Evolutionary conservation across 164 flowering plant species (phyloP).

Genomic region (Macadamia tetraphylla): DNA sequence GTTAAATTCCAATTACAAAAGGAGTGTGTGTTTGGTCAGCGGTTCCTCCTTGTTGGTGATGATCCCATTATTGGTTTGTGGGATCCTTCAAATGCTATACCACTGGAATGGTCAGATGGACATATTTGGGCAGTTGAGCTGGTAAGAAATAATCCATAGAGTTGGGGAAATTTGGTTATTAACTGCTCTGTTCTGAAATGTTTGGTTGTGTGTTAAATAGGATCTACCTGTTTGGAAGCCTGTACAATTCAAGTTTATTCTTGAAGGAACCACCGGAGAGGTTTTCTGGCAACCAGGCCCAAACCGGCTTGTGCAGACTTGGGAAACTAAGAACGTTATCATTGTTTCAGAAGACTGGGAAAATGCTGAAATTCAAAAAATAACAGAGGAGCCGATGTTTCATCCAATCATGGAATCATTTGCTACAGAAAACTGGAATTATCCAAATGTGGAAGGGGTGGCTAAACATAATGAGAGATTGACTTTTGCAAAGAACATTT

Average conservation of each 20-base stretch:
- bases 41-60: conserved; percentile 61
- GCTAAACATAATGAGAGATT: background rate
- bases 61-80: conserved; percentile 65
- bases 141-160: conserved; percentile 35
- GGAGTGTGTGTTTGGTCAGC: conserved; percentile 74
- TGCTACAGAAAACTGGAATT: background rate
- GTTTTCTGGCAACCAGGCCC: conserved; percentile 79
- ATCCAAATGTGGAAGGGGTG: background rate
- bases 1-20: conserved; percentile 60
- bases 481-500: background rate
- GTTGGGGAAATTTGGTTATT: background rate
- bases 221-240: conserved; percentile 54
- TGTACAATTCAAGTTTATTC: conserved; percentile 64
- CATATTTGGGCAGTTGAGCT: conserved; percentile 65
- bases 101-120: conserved; percentile 79
- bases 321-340: conserved; percentile 52
- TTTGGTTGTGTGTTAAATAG: conserved; percentile 25
- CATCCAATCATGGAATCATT: background rate
- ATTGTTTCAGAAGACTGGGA: conserved; percentile 68
- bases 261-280: conserved; percentile 29
- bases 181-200: background rate
- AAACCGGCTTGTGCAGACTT: conserved; percentile 46
- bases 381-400: conserved; percentile 36
- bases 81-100: conserved; percentile 58
- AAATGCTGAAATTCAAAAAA: conserved; percentile 40